Percentiles rank a stretch among this genome's conserved stretches.
Evolutionary conservation across 257 asterid genomes (phyloP).

Genomic region (Mitragyna speciosa): DNA sequence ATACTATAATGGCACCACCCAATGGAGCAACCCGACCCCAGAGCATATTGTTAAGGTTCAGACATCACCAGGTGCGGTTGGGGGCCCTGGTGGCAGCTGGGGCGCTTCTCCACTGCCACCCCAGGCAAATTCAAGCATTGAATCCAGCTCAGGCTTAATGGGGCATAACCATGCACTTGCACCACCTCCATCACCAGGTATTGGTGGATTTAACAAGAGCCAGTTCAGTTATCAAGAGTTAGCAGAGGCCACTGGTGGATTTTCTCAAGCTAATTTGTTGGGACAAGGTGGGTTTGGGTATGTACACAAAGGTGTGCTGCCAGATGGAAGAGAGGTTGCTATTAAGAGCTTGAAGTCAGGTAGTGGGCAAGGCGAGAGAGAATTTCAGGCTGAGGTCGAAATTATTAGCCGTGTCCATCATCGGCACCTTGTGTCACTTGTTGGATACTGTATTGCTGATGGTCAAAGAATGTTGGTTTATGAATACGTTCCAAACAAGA

Average conservation of each 20-base stretch:
- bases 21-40: conserved; percentile 25
- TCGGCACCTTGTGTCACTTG: conserved; percentile 91
- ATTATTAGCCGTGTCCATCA: conserved; percentile 96
- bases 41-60: conserved; percentile 35
- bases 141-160: conserved; percentile 38
- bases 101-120: conserved; percentile 29
- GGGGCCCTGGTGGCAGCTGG: conserved; percentile 28
- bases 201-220: conserved; percentile 45
- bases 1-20: conserved; percentile 22
- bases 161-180: conserved; percentile 29
- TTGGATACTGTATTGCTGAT: conserved; percentile 78
- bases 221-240: conserved; percentile 71
- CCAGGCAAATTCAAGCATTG: conserved; percentile 32
- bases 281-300: conserved; percentile 95
- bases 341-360: conserved; percentile 83
- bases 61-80: conserved; percentile 31
- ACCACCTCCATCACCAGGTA: conserved; percentile 36
- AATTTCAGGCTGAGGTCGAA: conserved; percentile 94
- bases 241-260: conserved; percentile 61
- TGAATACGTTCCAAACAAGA: conserved; percentile 73
- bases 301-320: conserved; percentile 74
- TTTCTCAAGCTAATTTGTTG: conserved; percentile 60
- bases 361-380: conserved; percentile 95
- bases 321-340: conserved; percentile 61
- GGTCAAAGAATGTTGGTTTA: conserved; percentile 75